phyloP scores from a whole-genome alignment of 257 asterid genomes.

The Solanum bukasovii region DNA sequence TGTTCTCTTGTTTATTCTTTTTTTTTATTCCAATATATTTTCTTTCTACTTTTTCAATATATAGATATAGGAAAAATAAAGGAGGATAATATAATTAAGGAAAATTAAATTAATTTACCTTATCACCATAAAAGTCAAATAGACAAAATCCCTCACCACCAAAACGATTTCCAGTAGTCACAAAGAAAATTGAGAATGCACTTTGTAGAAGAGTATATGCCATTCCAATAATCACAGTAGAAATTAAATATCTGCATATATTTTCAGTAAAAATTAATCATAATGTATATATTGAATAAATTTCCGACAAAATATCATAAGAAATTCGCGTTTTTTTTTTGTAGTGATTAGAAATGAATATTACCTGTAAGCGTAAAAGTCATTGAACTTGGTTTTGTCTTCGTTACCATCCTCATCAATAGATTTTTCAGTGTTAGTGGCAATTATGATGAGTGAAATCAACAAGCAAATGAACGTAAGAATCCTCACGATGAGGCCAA shows the following conservation, averaged over 20 bases:
- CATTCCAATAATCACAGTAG: slow-evolving; percentile 26
- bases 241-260: slow-evolving; percentile 30
- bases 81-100: not conserved
- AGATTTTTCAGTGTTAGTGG: slow-evolving; percentile 12
- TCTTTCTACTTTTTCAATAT: not conserved
- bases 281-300: not conserved
- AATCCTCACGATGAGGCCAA: slow-evolving; percentile 24
- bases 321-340: not conserved
- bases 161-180: slow-evolving; percentile 32
- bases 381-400: slow-evolving; percentile 4
- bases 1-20: not conserved
- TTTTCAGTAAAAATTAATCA: not conserved
- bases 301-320: not conserved
- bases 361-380: slow-evolving; percentile 25
- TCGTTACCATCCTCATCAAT: not conserved
- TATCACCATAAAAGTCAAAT: slow-evolving; percentile 37
- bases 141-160: slow-evolving; percentile 26
- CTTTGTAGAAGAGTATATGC: slow-evolving; percentile 29
- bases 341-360: not conserved
- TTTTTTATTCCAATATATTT: not conserved
- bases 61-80: too few relatives aligned
- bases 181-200: slow-evolving; percentile 30
- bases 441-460: slow-evolving; percentile 24
- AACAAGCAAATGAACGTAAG: slow-evolving; percentile 26
- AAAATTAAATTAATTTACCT: slow-evolving; percentile 7